phyloP scores from a whole-genome alignment of 2,329 filamentous ascomycete species.

The Exophiala lecanii-corni region DNA sequence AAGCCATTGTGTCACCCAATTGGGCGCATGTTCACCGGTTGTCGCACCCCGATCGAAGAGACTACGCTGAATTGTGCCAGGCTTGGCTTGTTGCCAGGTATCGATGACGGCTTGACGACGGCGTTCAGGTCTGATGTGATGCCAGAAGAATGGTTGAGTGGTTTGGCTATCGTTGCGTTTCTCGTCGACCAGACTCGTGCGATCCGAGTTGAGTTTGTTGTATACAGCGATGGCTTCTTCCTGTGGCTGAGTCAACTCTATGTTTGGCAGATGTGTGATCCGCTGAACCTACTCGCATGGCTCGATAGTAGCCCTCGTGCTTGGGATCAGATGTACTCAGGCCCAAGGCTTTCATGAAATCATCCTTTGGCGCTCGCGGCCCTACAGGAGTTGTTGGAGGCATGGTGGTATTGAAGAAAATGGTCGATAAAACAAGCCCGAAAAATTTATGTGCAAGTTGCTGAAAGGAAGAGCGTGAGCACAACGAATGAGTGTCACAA shows the following conservation, averaged over 20 bases:
- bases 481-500: constrained; percentile 25
- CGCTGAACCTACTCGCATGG: constrained; percentile 37
- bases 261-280: neutral
- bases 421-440: constrained; percentile 18
- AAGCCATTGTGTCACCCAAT: constrained; percentile 45
- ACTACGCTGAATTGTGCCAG: constrained; percentile 32
- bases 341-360: constrained; percentile 43
- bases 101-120: constrained; percentile 40
- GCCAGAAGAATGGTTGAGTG: constrained; percentile 43
- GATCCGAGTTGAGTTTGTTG: constrained; percentile 39
- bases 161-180: constrained; percentile 35
- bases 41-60: constrained; percentile 40
- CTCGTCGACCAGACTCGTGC: constrained; percentile 37
- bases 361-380: constrained; percentile 42
- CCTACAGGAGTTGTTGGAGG: constrained; percentile 28
- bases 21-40: constrained; percentile 41
- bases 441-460: constrained; percentile 24
- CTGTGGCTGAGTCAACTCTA: constrained; percentile 25
- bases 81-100: constrained; percentile 39
- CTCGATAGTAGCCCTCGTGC: constrained; percentile 41
- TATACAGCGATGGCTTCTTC: constrained; percentile 43
- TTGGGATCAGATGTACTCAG: constrained; percentile 38
- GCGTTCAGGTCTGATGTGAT: constrained; percentile 41
- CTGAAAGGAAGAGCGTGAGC: constrained; percentile 16
- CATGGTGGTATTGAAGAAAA: constrained; percentile 17